Evolutionary conservation across 2,329 filamentous ascomycete species (phyloP), one percentile per base, ranked within the genome.

Genomic region (Penicillium sp.): DNA sequence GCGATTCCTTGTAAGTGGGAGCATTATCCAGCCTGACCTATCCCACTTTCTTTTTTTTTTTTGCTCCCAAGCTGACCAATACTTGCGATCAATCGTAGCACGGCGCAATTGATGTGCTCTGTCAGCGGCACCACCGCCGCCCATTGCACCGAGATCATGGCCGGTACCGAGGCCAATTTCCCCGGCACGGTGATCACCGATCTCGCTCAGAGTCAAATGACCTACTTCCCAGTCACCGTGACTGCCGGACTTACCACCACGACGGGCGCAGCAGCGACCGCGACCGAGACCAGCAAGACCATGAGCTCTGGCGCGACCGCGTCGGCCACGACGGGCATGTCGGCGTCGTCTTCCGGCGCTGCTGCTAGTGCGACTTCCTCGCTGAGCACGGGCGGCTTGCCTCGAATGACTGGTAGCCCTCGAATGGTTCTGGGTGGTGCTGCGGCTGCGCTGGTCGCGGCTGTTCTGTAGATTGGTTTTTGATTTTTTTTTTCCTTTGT

Each of bases 171-270:
- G 33, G 42, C 42, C 33, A 43, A 43, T 11, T 43, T 43, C 42
- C 42, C 42, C 11, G 42, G 42, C n/a, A 43, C 42, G 18, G 27
- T 32, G 33, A 12, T 32, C 6, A 9, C 3, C 12, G 12, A 27
- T 28, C 3, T 37, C 5, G 32, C 42, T 25, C 33, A 43, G n/a
- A 43, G 33, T 26, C 49, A 58, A 18, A 39, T 60, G 12, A 42
- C 35, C 4, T 41, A 45, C 0, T 36, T 61, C 13, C 55, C 57
- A 2, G 59, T 64, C 3, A 64, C 57, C 11, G 46, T 64, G 38
- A 64, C 59, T 4, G 54, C 54, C 2, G 58, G 55, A 0, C 47
- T 38, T 3, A 38, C 41, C 2, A 51, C 33, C 7, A 37, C 38
- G 3, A 24, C 43, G 2, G 27, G 46, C 32, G 44, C 39, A 8